phyloP scores from a whole-genome alignment of 2,329 filamentous ascomycete species.

The Verruconis gallopava region DNA sequence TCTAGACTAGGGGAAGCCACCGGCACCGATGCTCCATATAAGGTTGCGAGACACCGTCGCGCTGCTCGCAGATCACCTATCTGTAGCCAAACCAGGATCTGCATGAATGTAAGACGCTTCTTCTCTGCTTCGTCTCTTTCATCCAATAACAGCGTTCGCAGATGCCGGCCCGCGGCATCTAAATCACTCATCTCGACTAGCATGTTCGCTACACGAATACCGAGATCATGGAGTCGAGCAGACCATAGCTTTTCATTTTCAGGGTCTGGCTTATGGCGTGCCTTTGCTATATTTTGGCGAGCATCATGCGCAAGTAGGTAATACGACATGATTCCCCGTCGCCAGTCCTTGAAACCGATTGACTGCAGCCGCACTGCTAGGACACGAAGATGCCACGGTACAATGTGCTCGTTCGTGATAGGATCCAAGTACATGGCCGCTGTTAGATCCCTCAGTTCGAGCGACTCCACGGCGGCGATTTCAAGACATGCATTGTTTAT shows the following conservation, averaged over 20 bases:
- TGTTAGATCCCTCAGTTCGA: constrained; percentile 47
- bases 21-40: background rate
- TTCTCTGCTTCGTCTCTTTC: constrained; percentile 20
- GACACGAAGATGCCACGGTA: constrained; percentile 78
- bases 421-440: constrained; percentile 38
- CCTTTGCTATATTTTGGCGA: constrained; percentile 43
- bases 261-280: constrained; percentile 17
- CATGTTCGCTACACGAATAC: constrained; percentile 49
- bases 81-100: constrained; percentile 59
- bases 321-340: constrained; percentile 76
- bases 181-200: constrained; percentile 81
- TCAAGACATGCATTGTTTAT: constrained; percentile 45
- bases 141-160: constrained; percentile 47
- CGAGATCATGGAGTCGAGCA: constrained; percentile 59
- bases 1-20: constrained; percentile 15
- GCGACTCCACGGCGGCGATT: constrained; percentile 46
- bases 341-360: constrained; percentile 70
- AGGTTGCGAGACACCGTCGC: constrained; percentile 29
- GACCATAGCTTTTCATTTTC: constrained; percentile 45
- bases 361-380: constrained; percentile 74
- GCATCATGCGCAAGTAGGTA: constrained; percentile 79
- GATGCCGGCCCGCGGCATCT: constrained; percentile 61
- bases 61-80: constrained; percentile 66
- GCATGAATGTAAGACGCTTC: constrained; percentile 29
- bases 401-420: constrained; percentile 41